phyloP scores from a whole-genome alignment of 306 rosid genomes.

The Inga laurina region DNA sequence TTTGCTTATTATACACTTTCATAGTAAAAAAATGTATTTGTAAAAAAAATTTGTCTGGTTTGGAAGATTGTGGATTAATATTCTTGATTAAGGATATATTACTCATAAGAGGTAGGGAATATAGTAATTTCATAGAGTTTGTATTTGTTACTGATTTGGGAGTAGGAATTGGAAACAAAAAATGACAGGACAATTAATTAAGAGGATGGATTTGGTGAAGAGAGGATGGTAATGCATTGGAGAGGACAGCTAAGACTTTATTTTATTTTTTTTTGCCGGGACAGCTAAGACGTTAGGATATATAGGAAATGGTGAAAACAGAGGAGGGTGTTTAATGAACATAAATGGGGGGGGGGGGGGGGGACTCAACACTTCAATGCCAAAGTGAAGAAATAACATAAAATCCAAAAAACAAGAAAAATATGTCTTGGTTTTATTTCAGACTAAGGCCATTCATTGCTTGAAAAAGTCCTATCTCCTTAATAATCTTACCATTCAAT shows the following conservation, averaged over 20 bases:
- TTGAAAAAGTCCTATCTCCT: neutral
- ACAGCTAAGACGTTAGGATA: neutral
- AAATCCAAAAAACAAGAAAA: neutral
- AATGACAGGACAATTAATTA: neutral
- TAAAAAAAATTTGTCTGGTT: no score
- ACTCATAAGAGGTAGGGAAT: neutral
- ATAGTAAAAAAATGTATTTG: no score
- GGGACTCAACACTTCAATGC: conserved; percentile 3
- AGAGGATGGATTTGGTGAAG: neutral
- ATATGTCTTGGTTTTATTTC: neutral
- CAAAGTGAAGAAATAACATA: neutral
- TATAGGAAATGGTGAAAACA: conserved; percentile 32
- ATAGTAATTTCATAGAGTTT: neutral
- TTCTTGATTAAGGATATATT: neutral
- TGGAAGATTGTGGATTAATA: neutral
- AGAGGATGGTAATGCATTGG: neutral
- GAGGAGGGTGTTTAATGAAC: conserved; percentile 18
- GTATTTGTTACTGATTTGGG: no score
- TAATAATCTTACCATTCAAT: neutral
- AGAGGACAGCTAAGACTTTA: neutral
- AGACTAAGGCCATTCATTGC: conserved; percentile 12
- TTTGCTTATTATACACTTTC: no score
- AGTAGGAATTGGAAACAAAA: no score
- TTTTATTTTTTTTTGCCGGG: no score
- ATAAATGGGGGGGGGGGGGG: no score